Percentiles rank a stretch among this genome's conserved stretches.
These are phyloP conservation scores for Escovopsis sp. DNA, from an alignment of 2,329 filamentous ascomycete genomes.

Conservation along the genomic window DNA sequence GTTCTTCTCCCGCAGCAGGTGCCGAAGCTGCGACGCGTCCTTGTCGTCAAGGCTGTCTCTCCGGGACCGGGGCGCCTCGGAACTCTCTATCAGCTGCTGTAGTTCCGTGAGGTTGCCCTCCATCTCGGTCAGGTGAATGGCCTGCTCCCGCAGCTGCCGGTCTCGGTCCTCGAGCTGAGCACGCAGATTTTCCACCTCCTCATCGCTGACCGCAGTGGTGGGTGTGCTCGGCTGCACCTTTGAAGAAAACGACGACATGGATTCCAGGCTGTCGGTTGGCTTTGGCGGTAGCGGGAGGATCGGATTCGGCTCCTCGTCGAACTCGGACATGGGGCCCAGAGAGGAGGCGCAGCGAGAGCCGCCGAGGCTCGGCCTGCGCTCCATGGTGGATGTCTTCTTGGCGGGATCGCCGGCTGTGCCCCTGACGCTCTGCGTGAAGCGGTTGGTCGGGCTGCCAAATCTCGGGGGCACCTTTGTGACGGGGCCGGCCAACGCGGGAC, in stretches of 20 bases:
- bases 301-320: slow-evolving; percentile 45
- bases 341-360: slow-evolving; percentile 45
- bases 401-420: slow-evolving; percentile 46
- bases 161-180: slow-evolving; percentile 71
- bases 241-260: slow-evolving; percentile 38
- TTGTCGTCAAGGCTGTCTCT: slow-evolving; percentile 46
- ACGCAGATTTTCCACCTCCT: slow-evolving; percentile 60
- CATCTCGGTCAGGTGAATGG: slow-evolving; percentile 72
- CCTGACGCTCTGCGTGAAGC: slow-evolving; percentile 49
- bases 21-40: slow-evolving; percentile 62
- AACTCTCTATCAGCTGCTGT: slow-evolving; percentile 49
- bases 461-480: slow-evolving; percentile 20
- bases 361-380: slow-evolving; percentile 35
- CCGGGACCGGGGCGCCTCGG: slow-evolving; percentile 26
- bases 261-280: slow-evolving; percentile 39
- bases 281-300: slow-evolving; percentile 35
- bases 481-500: slow-evolving; percentile 43
- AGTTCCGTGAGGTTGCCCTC: slow-evolving; percentile 76
- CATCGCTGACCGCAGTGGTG: slow-evolving; percentile 42
- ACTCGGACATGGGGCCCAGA: slow-evolving; percentile 34
- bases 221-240: slow-evolving; percentile 39
- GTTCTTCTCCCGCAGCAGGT: slow-evolving; percentile 85
- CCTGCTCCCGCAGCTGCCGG: slow-evolving; percentile 77
- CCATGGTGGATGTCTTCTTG: slow-evolving; percentile 35
- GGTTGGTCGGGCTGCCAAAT: slow-evolving; percentile 33